Evolutionary conservation across 1,139 yeast genomes (phyloP).

Genomic region (Geotrichum carabidarum): DNA sequence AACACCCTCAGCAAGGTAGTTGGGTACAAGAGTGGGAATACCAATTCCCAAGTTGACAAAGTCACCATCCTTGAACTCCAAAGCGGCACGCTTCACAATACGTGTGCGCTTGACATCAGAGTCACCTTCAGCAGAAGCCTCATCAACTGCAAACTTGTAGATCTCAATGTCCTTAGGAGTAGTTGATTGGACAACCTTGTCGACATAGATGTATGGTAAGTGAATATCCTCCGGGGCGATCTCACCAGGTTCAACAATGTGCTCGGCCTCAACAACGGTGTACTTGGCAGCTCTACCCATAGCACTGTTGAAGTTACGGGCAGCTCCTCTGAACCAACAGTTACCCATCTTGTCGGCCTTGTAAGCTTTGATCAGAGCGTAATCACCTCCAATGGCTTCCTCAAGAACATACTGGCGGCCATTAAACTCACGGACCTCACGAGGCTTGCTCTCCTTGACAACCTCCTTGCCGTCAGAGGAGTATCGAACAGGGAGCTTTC

Average conservation of each 20-base stretch:
- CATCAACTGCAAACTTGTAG: conserved; percentile 26
- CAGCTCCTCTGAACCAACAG: conserved; percentile 47
- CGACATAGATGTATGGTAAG: conserved; percentile 46
- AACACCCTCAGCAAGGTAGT: conserved; percentile 40
- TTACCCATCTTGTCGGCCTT: conserved; percentile 48
- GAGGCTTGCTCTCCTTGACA: conserved; percentile 38
- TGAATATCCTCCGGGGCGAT: conserved; percentile 46
- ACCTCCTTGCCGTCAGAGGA: conserved; percentile 35
- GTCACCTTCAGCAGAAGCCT: conserved; percentile 14
- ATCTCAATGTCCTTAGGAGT: conserved; percentile 46
- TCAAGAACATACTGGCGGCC: conserved; percentile 46
- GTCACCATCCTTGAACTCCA: conserved; percentile 44
- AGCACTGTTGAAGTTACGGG: conserved; percentile 45
- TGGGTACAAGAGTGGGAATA: conserved; percentile 48
- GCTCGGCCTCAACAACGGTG: conserved; percentile 50
- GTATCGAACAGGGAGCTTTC: conserved; percentile 45
- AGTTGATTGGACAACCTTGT: conserved; percentile 41
- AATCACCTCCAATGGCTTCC: conserved; percentile 45
- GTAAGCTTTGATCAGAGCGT: conserved; percentile 46
- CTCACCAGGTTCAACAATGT: conserved; percentile 47
- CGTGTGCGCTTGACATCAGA: conserved; percentile 32
- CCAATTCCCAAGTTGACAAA: conserved; percentile 49
- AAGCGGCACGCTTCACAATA: conserved; percentile 45
- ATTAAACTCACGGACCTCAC: conserved; percentile 43
- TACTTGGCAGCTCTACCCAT: conserved; percentile 47